phyloP scores from a whole-genome alignment of 441 rosid species.

The Euphorbia schlechtendalii region DNA sequence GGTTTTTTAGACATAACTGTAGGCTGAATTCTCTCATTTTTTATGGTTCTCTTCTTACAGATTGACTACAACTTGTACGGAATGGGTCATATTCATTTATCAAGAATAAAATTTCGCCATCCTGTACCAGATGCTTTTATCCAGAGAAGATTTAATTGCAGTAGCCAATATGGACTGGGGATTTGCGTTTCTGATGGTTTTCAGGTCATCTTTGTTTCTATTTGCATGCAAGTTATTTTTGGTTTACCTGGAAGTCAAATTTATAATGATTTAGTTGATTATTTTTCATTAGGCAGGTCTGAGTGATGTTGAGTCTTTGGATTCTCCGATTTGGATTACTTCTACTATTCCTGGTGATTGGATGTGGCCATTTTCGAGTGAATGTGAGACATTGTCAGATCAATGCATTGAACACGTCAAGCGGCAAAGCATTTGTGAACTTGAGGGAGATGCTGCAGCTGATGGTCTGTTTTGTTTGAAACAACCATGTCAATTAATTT shows the following conservation, averaged over 20 bases:
- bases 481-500: slow-evolving; percentile 6
- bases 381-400: slow-evolving; percentile 37
- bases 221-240: slow-evolving; percentile 13
- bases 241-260: neutral
- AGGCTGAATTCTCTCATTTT: neutral
- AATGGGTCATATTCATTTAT: slow-evolving; percentile 89
- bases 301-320: slow-evolving; percentile 33
- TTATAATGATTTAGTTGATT: slow-evolving; percentile 17
- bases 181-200: slow-evolving; percentile 29
- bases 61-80: slow-evolving; percentile 91
- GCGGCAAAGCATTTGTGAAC: slow-evolving; percentile 83
- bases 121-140: slow-evolving; percentile 58
- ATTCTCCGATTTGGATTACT: slow-evolving; percentile 60
- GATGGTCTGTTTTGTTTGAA: slow-evolving; percentile 51
- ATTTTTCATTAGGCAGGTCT: slow-evolving; percentile 55
- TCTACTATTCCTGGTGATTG: slow-evolving; percentile 73
- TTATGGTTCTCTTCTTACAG: slow-evolving; percentile 33
- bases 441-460: slow-evolving; percentile 81
- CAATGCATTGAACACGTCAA: slow-evolving; percentile 33
- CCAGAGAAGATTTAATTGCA: slow-evolving; percentile 33
- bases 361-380: slow-evolving; percentile 59
- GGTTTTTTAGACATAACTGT: neutral
- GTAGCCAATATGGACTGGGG: slow-evolving; percentile 27
- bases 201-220: slow-evolving; percentile 37
- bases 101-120: slow-evolving; percentile 76